Evolutionary conservation across 179 eudicot genomes (phyloP), one percentile per base, ranked within the genome.

Genomic region (Gypsophila paniculata): DNA sequence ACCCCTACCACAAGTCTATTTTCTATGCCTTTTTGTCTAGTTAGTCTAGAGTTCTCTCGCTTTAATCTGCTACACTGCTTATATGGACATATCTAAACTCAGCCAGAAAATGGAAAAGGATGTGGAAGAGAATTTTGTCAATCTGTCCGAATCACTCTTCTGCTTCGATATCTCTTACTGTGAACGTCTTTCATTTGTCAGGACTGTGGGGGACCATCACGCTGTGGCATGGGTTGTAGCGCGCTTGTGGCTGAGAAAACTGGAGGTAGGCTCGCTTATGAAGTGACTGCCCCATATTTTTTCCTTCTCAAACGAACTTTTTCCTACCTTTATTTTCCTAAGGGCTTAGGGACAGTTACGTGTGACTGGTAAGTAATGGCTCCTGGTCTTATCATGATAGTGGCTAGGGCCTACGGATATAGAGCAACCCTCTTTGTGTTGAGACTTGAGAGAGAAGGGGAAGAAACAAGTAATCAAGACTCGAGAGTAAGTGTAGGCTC

Each of bases 211-310:
- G 96, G 96, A 61, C 74, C 89, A 62, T 83, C 87, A 70, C 92
- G 75, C 26, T 94, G 97, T 76, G 97, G 97, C 62, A 84, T 88
- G 88, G 91, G 89, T 58, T 93, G 98, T 76, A 88, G 90, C 80
- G 97, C 97, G 11, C 86, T 93, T 74, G 89, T 88, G 65, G 81
- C 93, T 25, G 79, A 84, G 83, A 82, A 85, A 55, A 77, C 79
- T 75, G 87, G 79, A 78, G 98, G 98, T 93, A 76, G 78, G 51
- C 22, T 66, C 17, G 44, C 59, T 54, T 70, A 17, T 36, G 52
- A 15, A 9, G 18, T 19, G 49, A 38, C 51, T 64, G 0, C 6
- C 51, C 51, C 14, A 48, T 15, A 25, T 17, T 39, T 39, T 39
- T 67, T 49, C 57, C 3, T 49, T 68, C 25, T 25, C 13, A 18